Base-by-base conservation (phyloP, 202 grass and related monocot genomes). In the Schoenoplectus triqueter region DNA sequence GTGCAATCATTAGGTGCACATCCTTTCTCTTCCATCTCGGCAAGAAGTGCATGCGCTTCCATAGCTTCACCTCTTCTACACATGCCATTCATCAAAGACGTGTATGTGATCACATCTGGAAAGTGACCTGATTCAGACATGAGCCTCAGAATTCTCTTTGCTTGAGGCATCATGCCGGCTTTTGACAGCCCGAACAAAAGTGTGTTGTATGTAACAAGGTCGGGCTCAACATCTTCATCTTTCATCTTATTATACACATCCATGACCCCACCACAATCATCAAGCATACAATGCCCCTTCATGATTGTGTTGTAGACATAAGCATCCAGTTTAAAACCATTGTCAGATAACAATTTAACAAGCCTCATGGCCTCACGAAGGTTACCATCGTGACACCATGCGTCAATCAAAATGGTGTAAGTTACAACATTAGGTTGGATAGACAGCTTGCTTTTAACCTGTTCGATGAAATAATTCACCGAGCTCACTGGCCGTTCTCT, bases 141-240 rank as follows among this genome's bases (percentile, higher is more conserved):
- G 73, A 87, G 65, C 48, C 83, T 64, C 22, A 98, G 64, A 71
- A 91, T 95, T 19, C 88, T 86, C 57, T 84, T 92, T 0, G 93
- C 96, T 67, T 95, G 92, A 42, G 66, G 31, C 17, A 95, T 78
- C 91, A 98, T 90, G 1, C 93, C 96, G 1, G 90, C 90, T 78
- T 88, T 94, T 19, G 96, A 87, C 10, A 98, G 93, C 20, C 86
- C 87, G 46, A 67, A 98, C 20, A 98, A 19, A 80, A 98, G 90
- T 14, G 93, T 98, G 51, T 94, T 98, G 86, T 95, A 94, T 1
- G 96, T 95, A 60, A 98, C 88, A 17, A 98, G 63, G 86, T 95
- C 93, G 1, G 91, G 96, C 6, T 95, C 81, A 22, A 95, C 82
- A 51, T 88, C 91, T 82, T 95, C 91, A 57, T 52, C 70, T 89